Base-by-base conservation (phyloP, 768 basidiomycete genomes). In the Serendipita sp. region DNA sequence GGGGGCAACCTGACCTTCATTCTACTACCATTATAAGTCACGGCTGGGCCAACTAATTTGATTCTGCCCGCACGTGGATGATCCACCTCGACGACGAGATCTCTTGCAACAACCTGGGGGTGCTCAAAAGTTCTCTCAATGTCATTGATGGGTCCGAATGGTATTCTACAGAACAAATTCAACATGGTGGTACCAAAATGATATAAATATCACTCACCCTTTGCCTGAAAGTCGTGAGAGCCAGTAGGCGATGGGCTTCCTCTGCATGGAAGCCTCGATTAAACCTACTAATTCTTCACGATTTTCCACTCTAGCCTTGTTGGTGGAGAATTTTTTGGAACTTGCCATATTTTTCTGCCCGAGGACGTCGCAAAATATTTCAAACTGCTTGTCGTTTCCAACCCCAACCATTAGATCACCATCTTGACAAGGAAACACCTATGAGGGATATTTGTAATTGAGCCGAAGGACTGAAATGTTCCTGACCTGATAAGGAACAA, bases 331-430 rank as follows among this genome's bases (percentile, higher is more conserved):
- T 68, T 78, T 81, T 0, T 77, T 73, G 72, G 91, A 81, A 10
- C 73, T 71, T 2, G 77, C 77, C 64, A 93, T 80, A 55, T 79
- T 80, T 0, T 86, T 83, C 44, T 76, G 73, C 48, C 79, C 74
- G 40, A 95, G 77, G 44, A 93, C 80, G 64, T 78, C 79, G 2
- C 81, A 79, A 18, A 97, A 76, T 31, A 82, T 77, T 63, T 72
- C 78, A 75, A 94, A 97, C 80, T 91, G 90, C 68, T 82, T 86
- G 71, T 95, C 83, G 72, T 92, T 95, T 3, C 90, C 93, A 5
- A 89, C 91, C 50, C 91, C 92, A 67, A 96, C 85, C 94, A 96
- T 95, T 65, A 96, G 73, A 71, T 84, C 93, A 34, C 91, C 89
- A 69, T 91, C 84, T 70, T 83, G 80, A 71, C 92, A 95, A 0